These are phyloP conservation scores for Hypoxylon sp. DNA, from an alignment of 2,329 filamentous ascomycete species.

Conservation along the genomic window DNA sequence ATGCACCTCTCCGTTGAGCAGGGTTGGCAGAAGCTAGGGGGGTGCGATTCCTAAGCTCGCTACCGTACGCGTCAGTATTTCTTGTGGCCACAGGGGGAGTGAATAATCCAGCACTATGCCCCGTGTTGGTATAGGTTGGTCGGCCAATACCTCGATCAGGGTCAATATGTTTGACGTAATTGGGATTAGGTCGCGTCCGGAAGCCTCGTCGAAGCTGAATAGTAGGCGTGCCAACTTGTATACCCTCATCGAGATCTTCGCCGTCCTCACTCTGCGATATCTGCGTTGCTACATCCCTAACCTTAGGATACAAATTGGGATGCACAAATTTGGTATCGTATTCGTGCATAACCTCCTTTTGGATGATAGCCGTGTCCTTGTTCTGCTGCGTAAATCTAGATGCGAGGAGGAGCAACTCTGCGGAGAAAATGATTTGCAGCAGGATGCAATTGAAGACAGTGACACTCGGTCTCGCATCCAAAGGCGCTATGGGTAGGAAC, in stretches of 20 bases:
- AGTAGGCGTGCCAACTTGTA: constrained; percentile 67
- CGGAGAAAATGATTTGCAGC: constrained; percentile 80
- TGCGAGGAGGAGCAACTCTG: constrained; percentile 81
- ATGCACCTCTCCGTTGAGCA: constrained; percentile 83
- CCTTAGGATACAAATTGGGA: constrained; percentile 85
- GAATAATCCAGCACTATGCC: constrained; percentile 59
- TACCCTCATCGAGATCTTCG: constrained; percentile 59
- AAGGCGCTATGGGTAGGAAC: constrained; percentile 81
- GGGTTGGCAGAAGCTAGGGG: constrained; percentile 73
- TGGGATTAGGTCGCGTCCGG: constrained; percentile 85
- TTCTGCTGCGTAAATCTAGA: constrained; percentile 84
- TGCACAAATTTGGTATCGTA: constrained; percentile 98
- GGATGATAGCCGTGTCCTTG: constrained; percentile 86
- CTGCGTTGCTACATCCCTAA: constrained; percentile 85
- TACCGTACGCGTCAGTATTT: constrained; percentile 55
- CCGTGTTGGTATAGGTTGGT: constrained; percentile 55
- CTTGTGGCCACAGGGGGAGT: constrained; percentile 57
- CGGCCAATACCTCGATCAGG: constrained; percentile 65
- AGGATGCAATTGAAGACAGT: constrained; percentile 88
- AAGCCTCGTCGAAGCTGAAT: constrained; percentile 81
- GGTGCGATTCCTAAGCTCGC: constrained; percentile 48
- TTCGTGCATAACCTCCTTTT: constrained; percentile 92
- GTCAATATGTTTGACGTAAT: constrained; percentile 80
- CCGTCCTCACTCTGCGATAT: constrained; percentile 67
- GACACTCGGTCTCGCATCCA: constrained; percentile 86